phyloP scores from a whole-genome alignment of 1,284 basidiomycete genomes.

The Fomitopsis palustris region DNA sequence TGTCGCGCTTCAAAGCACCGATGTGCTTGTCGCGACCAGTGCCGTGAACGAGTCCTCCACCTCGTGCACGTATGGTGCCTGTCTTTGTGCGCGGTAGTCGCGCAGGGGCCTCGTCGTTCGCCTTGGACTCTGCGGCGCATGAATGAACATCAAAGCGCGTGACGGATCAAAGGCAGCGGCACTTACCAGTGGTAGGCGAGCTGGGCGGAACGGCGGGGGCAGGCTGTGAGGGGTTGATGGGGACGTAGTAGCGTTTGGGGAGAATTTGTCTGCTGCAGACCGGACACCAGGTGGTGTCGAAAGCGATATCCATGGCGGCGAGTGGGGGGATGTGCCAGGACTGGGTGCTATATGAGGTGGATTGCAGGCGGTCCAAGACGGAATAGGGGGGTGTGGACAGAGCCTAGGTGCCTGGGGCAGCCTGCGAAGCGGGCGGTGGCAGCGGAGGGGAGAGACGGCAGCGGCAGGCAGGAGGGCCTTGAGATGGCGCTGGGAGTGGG shows the following conservation, averaged over 20 bases:
- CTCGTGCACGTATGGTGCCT: constrained; percentile 37
- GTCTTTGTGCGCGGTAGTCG: constrained; percentile 38
- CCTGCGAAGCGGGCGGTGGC: background rate
- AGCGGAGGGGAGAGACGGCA: constrained; percentile 25
- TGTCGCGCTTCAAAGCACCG: constrained; percentile 45
- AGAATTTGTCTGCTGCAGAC: constrained; percentile 68
- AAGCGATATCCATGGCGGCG: constrained; percentile 42
- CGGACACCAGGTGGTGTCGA: constrained; percentile 68
- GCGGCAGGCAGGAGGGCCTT: constrained; percentile 25
- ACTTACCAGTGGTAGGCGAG: constrained; percentile 31
- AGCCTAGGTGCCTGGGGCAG: background rate
- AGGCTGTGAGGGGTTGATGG: constrained; percentile 31
- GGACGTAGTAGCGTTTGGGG: constrained; percentile 59
- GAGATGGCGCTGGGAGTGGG: constrained; percentile 31
- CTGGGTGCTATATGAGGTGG: background rate
- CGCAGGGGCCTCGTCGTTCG: constrained; percentile 20
- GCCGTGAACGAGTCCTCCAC: constrained; percentile 55
- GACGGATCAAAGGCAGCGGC: background rate
- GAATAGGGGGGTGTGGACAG: background rate
- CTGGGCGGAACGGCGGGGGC: constrained; percentile 36
- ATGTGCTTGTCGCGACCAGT: constrained; percentile 56
- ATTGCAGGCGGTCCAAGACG: constrained; percentile 1
- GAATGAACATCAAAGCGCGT: background rate
- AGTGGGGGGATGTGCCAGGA: background rate
- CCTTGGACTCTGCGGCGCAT: constrained; percentile 25